Base-by-base conservation (phyloP, 441 rosid genomes). In the Corymbia citriodora region DNA sequence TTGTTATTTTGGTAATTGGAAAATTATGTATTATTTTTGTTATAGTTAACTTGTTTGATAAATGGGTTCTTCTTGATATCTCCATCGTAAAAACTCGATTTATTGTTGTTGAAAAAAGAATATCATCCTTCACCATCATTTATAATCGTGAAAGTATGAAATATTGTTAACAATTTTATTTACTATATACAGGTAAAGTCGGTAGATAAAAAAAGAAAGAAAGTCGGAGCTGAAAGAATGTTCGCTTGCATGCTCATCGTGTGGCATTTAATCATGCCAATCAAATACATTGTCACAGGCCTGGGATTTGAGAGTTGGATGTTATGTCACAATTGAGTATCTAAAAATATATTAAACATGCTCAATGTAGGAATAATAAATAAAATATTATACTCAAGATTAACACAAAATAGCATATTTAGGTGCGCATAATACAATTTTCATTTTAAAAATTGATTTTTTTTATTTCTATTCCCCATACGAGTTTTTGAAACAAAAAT, bases 251-350 rank as follows among this genome's bases (percentile, higher is more conserved):
- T 68, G 21, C 6, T 3, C 6, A 6, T 65, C 21, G n/a, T 2
- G 1, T 2, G 10, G 0, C 10, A 8, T 10, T 8, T 65, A 15
- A 7, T n/a, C 14, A n/a, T n/a, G n/a, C 10, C 29, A 57, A 23
- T 1, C 63, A 57, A 57, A 57, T 57, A 7, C 2, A 23, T 57
- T 29, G 10, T 57, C 2, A 57, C 1, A 57, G 63, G 6, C 27
- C 12, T 0, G 2, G 8, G 11, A 13, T 1, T 9, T 18, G n/a
- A 29, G 2, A 1, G 31, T 0, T 65, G 74, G 2, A 10, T 65
- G 74, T 65, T n/a, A n/a, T 65, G 40, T 65, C 21, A n/a, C 21
- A 2, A 29, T 3, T 0, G 33, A 12, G 19, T 31, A 65, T 68
- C 10, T n/a, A 8, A 68, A 65, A 31, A 68, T 68, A 68, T 68